Conservation (phyloP, 2,329 filamentous ascomycete species). For the Bipolaris gigantea region DNA sequence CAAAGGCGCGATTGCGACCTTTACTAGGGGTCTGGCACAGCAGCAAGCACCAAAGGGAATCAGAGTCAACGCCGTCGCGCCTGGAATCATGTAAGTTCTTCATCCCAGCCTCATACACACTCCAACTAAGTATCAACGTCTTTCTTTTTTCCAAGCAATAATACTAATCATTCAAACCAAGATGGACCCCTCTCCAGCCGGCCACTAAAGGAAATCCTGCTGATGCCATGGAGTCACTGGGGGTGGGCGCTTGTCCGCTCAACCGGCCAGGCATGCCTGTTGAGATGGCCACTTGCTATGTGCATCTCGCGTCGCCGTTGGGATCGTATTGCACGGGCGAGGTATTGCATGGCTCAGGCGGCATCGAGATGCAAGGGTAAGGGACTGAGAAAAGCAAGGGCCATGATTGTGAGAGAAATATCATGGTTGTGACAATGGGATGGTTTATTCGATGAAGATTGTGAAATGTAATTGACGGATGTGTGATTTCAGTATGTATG, state of each 20-base stretch:
- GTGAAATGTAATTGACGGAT: not conserved
- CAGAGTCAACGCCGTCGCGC: conserved; percentile 72
- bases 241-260: conserved; percentile 23
- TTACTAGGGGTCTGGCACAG: conserved; percentile 73
- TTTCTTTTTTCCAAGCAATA: not conserved
- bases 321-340: conserved; percentile 25
- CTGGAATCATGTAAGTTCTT: conserved; percentile 55
- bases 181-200: conserved; percentile 22
- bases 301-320: conserved; percentile 22
- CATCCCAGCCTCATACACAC: not conserved
- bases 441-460: not conserved
- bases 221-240: conserved; percentile 17
- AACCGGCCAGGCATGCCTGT: conserved; percentile 24
- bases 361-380: conserved; percentile 26
- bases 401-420: not conserved
- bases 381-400: not conserved
- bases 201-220: conserved; percentile 18
- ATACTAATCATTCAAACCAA: not conserved
- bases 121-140: conserved; percentile 4
- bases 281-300: conserved; percentile 24
- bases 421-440: not conserved
- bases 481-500: not conserved
- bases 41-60: conserved; percentile 71
- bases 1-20: conserved; percentile 74
- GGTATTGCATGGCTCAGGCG: conserved; percentile 21